Base-by-base conservation (phyloP, 768 basidiomycete genomes). In the Macrolepiota fuliginosa region DNA sequence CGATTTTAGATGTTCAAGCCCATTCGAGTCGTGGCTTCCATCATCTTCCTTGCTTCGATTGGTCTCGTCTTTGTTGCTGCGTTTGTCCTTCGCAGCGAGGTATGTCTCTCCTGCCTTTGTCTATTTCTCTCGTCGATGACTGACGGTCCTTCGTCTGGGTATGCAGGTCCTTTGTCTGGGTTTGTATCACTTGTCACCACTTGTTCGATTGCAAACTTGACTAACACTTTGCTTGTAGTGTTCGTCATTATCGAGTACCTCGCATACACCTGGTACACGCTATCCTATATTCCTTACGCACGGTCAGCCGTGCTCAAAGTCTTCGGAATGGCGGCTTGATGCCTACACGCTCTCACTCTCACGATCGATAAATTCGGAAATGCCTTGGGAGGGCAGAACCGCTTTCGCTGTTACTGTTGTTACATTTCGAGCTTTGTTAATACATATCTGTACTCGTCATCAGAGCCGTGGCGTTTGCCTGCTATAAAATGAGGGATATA, bases 251-350 rank as follows among this genome's bases (percentile, higher is more conserved):
- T 97, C 73, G 88, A 96, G 73, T 96, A 92, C 73, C 80, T 96
- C 61, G 95, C 94, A 5, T 96, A 90, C 74, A 86, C 89, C 22
- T 97, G 94, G 94, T 96, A 91, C 72, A 86, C 83, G 54, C 75
- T 91, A 32, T 90, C 88, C 6, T 97, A 96, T 76, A 93, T 98
- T 67, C 95, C 95, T 2, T 96, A 96, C 68, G 95, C 95, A 2
- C 83, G 94, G 58, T 71, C 85, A 1, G 88, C 88, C 12, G 84
- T 92, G 46, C 77, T 84, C 62, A 92, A 85, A 71, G 71, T 84
- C 35, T 78, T 92, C 61, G 88, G 83, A 12, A 68, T 83, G 62
- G 76, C 75, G n/a, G n/a, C 57, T 79, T 68, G 71, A 55, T 25
- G 19, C 10, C 24, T 40, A 6, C 2, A 4, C 36, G 6, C 22